These are phyloP conservation scores for Chlamydomonas sphaeroides DNA, from an alignment of 139 green algal species.

Conservation along the genomic window DNA sequence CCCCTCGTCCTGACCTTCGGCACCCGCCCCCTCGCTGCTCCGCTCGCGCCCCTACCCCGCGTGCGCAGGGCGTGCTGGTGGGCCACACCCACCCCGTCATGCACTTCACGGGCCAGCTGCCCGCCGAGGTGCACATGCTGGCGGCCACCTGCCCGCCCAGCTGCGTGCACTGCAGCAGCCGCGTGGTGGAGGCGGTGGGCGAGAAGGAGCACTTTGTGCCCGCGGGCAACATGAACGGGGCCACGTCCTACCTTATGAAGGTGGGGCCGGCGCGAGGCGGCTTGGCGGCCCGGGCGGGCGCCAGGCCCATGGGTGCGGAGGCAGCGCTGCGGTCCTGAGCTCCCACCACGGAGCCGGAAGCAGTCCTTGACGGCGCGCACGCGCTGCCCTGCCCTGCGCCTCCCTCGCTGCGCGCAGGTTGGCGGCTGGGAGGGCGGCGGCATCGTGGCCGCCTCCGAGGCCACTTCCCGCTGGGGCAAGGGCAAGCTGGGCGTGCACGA, in stretches of 20 bases:
- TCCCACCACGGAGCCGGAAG: no score
- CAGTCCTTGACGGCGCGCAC: no score
- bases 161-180: constrained; percentile 34
- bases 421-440: constrained; percentile 14
- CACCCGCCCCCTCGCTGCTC: neutral
- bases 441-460: constrained; percentile 1
- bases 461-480: constrained; percentile 11
- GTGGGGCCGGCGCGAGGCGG: neutral
- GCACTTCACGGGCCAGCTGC: constrained; percentile 43
- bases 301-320: no score
- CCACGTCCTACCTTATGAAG: constrained; percentile 28
- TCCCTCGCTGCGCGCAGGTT: constrained; percentile 2
- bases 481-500: neutral
- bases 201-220: constrained; percentile 28
- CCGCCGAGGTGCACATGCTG: constrained; percentile 30
- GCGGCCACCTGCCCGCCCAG: constrained; percentile 33
- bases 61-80: constrained; percentile 49
- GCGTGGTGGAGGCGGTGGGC: constrained; percentile 24
- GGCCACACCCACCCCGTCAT: constrained; percentile 38
- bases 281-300: no score
- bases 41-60: no score
- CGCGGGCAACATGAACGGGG: constrained; percentile 5
- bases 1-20: no score
- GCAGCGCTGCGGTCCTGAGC: no score
- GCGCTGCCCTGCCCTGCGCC: no score